Evolutionary conservation across 2,329 filamentous ascomycete species (phyloP), one percentile per base, ranked within the genome.

Genomic region (Xylariaceae sp.): DNA sequence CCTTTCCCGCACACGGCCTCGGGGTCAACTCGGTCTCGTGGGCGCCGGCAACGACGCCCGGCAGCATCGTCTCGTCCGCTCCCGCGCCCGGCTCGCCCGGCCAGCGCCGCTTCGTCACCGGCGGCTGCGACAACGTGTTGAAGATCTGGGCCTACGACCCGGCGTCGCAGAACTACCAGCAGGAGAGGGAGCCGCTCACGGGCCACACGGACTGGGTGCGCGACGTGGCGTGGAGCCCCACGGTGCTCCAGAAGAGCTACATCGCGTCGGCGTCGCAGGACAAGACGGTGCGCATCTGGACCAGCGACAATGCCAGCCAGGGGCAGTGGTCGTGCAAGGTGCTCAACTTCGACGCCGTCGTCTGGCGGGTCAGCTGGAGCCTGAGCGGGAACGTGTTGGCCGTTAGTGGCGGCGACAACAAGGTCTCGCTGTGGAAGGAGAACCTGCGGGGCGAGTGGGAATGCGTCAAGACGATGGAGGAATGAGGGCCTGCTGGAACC

Each of bases 331-430:
- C 80, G 38, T 80, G 77, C 61, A 92, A 93, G 60, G 77, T 83
- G 25, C 72, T 98, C 44, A 77, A 81, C 51, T 94, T 98, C 50
- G 90, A 95, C 41, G 79, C 83, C 4, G 81, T 89, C 29, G 75
- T 94, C 38, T 98, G 92, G 92, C 80, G 92, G 36, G 92, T 95
- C 29, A 95, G 87, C 70, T 98, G 92, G 92, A 94, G 88, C 51
- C 69, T 96, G 56, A 94, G 87, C 60, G 92, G 92, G 33, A 98
- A 98, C 58, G 89, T 96, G 14, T 70, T 98, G 50, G 92, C 92
- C 8, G 87, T 95, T 42, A 92, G 84, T 56, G 87, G 87, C 24
- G 86, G 83, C 17, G 90, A 98, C 64, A 98, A 98, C 70, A 89
- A 93, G 66, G 89, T 98, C 36, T 93, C 83, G 34, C 63, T 98